A percentile compares a stretch with the other conserved stretches of the same genome.
Evolutionary conservation across 805 yeast genomes (phyloP).

Genomic region (Saccharomycopsis selenospora): DNA sequence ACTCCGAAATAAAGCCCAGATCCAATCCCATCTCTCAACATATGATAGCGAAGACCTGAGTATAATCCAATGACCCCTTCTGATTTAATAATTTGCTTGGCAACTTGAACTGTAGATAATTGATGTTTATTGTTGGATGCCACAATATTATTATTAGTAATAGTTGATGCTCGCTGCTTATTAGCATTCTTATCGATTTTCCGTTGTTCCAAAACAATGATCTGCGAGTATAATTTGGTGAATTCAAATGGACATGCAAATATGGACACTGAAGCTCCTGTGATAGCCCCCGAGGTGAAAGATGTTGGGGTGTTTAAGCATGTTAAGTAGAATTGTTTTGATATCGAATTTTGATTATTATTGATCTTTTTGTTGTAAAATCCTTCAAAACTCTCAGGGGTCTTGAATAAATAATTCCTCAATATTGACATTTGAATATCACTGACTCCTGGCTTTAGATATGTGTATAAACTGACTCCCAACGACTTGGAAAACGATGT

Average conservation of each 20-base stretch:
- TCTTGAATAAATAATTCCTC: slow-evolving; percentile 16
- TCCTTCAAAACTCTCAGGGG: slow-evolving; percentile 11
- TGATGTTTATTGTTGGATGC: slow-evolving; percentile 15
- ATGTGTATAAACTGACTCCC: slow-evolving; percentile 57
- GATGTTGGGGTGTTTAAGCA: slow-evolving; percentile 38
- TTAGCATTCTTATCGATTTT: slow-evolving; percentile 1
- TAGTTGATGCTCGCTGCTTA: too few relatives aligned
- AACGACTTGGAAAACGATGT: slow-evolving; percentile 59
- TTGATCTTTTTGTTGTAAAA: slow-evolving; percentile 2
- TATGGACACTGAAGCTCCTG: slow-evolving; percentile 57
- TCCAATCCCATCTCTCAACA: slow-evolving; percentile 61
- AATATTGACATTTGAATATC: slow-evolving; percentile 17
- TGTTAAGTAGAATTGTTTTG: slow-evolving; percentile 21
- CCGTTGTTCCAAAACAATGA: slow-evolving; percentile 39
- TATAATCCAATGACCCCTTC: slow-evolving; percentile 63
- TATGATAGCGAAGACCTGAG: slow-evolving; percentile 65
- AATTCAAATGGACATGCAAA: slow-evolving; percentile 83
- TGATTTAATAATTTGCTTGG: slow-evolving; percentile 44
- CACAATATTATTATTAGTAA: slow-evolving; percentile 13
- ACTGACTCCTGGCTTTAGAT: slow-evolving; percentile 36
- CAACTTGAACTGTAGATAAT: slow-evolving; percentile 36
- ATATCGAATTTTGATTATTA: neutral
- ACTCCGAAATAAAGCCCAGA: slow-evolving; percentile 67
- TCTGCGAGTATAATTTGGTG: slow-evolving; percentile 74
- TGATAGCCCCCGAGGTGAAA: slow-evolving; percentile 51